Conservation (phyloP, 2,329 filamentous ascomycete species). For the Colletotrichum scovillei region DNA sequence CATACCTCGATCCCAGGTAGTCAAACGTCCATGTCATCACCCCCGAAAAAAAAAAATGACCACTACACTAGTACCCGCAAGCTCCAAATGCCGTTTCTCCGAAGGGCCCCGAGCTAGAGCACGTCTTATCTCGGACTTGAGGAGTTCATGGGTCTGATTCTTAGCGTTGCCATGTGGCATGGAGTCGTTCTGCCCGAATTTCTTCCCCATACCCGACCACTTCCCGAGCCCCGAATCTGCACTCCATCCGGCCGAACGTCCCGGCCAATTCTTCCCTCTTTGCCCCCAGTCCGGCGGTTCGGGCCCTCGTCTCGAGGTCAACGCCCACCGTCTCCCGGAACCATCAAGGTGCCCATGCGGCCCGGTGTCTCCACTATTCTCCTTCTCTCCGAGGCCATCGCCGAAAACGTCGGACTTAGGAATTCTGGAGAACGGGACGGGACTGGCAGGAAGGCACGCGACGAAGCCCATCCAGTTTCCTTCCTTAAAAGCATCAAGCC, state of each 20-base stretch:
- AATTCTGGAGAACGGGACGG: no score
- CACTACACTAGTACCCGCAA: background rate
- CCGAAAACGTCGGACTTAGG: background rate
- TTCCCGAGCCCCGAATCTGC: slow-evolving; percentile 20
- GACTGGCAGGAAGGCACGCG: background rate
- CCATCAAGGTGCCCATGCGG: slow-evolving; percentile 3
- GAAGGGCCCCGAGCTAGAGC: slow-evolving; percentile 15
- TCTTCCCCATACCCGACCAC: slow-evolving; percentile 13
- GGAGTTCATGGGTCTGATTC: slow-evolving; percentile 1
- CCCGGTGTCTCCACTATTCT: slow-evolving; percentile 7
- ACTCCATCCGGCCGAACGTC: slow-evolving; percentile 20
- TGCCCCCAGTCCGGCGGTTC: slow-evolving; percentile 1
- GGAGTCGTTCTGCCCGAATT: slow-evolving; percentile 5
- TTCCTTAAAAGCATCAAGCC: background rate
- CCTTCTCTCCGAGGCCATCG: slow-evolving; percentile 15
- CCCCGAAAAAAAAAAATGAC: background rate
- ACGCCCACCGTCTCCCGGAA: slow-evolving; percentile 6
- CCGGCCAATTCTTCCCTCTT: background rate
- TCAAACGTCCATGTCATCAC: background rate
- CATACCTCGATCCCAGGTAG: background rate
- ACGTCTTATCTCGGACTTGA: slow-evolving; percentile 9
- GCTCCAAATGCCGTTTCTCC: slow-evolving; percentile 12
- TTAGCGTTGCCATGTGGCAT: background rate
- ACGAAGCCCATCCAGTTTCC: background rate
- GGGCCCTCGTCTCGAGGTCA: slow-evolving; percentile 23